Conservation (phyloP, 2,329 filamentous ascomycete genomes). For the Colletotrichum costaricense region DNA sequence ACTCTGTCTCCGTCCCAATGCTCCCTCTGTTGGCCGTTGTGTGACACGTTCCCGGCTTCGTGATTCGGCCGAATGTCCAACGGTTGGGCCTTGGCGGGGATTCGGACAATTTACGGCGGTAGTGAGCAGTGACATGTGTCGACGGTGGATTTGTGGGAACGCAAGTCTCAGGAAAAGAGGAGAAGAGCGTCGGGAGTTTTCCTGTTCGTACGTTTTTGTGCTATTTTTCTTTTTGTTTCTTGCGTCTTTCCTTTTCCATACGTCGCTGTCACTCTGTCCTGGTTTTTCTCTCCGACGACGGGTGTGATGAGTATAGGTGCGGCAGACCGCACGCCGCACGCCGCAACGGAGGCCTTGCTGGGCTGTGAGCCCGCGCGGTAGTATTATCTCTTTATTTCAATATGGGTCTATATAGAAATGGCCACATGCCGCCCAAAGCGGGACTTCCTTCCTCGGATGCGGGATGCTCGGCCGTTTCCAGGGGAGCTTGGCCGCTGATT, state of each 20-base stretch:
- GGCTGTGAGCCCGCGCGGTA: not conserved
- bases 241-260: not conserved
- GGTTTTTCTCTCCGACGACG: not conserved
- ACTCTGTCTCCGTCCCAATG: not conserved
- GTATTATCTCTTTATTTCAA: not conserved
- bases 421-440: slow-evolving; percentile 15
- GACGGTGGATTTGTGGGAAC: slow-evolving; percentile 13
- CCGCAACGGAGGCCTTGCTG: not conserved
- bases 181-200: not conserved
- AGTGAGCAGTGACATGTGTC: slow-evolving; percentile 18
- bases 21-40: not conserved
- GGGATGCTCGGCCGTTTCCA: slow-evolving; percentile 13
- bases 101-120: slow-evolving; percentile 21
- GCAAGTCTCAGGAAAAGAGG: slow-evolving; percentile 9
- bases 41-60: not conserved
- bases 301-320: not conserved
- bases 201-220: not conserved
- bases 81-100: not conserved
- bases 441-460: slow-evolving; percentile 6
- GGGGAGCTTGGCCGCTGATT: slow-evolving; percentile 7
- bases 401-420: not conserved
- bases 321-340: not conserved
- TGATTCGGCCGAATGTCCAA: slow-evolving; percentile 15
- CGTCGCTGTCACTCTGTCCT: not conserved
- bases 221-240: not conserved